These are phyloP conservation scores for Hericium erinaceus DNA, from an alignment of 768 basidiomycete species.

Conservation along the genomic window DNA sequence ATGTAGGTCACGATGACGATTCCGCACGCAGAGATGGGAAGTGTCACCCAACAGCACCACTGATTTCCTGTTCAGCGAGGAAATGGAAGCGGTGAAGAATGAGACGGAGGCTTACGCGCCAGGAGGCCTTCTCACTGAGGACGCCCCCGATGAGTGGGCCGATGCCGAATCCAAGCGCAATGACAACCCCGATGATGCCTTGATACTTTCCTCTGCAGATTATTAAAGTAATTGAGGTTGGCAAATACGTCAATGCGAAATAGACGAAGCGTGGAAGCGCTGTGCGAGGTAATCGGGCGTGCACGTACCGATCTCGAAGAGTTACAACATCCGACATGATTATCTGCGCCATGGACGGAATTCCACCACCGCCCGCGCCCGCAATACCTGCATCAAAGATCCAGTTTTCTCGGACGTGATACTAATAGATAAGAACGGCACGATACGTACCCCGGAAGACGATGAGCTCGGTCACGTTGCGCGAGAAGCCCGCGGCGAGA, in stretches of 20 bases:
- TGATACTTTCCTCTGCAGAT: conserved; percentile 60
- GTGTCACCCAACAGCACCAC: conserved; percentile 74
- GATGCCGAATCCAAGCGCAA: conserved; percentile 53
- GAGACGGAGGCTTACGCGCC: conserved; percentile 33
- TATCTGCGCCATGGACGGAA: conserved; percentile 62
- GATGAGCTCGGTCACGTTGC: conserved; percentile 57
- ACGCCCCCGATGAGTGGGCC: conserved; percentile 65
- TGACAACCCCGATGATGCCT: conserved; percentile 56
- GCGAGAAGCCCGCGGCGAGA: conserved; percentile 56
- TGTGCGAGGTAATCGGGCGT: not conserved
- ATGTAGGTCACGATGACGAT: conserved; percentile 50
- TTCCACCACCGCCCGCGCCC: conserved; percentile 63
- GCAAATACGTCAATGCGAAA: no score
- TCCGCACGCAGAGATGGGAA: conserved; percentile 47
- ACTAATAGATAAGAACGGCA: no score
- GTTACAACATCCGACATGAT: conserved; percentile 67
- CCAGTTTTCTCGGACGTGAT: no score
- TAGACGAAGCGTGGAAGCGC: not conserved
- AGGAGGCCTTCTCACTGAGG: conserved; percentile 49
- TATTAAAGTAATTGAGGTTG: not conserved
- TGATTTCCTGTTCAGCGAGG: conserved; percentile 13
- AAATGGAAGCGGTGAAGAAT: not conserved
- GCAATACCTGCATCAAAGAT: conserved; percentile 26
- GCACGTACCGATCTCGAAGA: conserved; percentile 48
- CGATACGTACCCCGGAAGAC: conserved; percentile 40